Evolutionary conservation across 768 basidiomycete species (phyloP).

Genomic region (Coprinopsis marcescibilis): DNA sequence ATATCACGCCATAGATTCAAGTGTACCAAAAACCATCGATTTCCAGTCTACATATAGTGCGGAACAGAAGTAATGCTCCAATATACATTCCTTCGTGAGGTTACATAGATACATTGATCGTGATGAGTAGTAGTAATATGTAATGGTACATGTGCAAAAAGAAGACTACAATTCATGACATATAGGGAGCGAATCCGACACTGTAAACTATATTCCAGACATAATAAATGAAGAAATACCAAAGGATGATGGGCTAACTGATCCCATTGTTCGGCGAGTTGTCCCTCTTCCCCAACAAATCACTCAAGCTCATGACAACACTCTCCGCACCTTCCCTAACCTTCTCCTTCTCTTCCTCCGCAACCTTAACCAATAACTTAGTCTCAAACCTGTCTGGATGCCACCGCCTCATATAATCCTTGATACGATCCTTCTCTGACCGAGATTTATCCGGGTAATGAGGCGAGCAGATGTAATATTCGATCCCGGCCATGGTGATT

Average conservation of each 20-base stretch:
- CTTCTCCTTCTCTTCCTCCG: slow-evolving; percentile 54
- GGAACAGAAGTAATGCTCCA: too few species aligned
- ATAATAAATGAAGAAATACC: too few species aligned
- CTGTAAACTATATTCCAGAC: too few species aligned
- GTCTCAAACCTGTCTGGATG: slow-evolving; percentile 82
- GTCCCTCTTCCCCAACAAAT: slow-evolving; percentile 53
- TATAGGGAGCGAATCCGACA: too few species aligned
- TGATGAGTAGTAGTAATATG: too few species aligned
- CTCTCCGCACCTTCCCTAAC: slow-evolving; percentile 69
- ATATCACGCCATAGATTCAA: too few species aligned
- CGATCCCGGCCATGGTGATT: slow-evolving; percentile 48
- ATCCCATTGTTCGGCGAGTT: slow-evolving; percentile 1
- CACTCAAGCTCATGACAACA: slow-evolving; percentile 67
- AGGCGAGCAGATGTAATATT: slow-evolving; percentile 56
- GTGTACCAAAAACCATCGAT: too few species aligned
- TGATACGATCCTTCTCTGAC: slow-evolving; percentile 62
- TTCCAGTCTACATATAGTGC: too few species aligned
- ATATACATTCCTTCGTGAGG: too few species aligned
- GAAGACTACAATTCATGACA: not conserved
- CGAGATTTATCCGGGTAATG: slow-evolving; percentile 51
- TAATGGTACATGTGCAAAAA: not conserved
- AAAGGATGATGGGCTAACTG: not conserved
- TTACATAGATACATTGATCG: too few species aligned
- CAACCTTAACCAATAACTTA: slow-evolving; percentile 57
- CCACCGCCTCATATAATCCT: slow-evolving; percentile 71